phyloP scores from a whole-genome alignment of 371 early-diverging fungal genomes.

The Mycotypha africana region DNA sequence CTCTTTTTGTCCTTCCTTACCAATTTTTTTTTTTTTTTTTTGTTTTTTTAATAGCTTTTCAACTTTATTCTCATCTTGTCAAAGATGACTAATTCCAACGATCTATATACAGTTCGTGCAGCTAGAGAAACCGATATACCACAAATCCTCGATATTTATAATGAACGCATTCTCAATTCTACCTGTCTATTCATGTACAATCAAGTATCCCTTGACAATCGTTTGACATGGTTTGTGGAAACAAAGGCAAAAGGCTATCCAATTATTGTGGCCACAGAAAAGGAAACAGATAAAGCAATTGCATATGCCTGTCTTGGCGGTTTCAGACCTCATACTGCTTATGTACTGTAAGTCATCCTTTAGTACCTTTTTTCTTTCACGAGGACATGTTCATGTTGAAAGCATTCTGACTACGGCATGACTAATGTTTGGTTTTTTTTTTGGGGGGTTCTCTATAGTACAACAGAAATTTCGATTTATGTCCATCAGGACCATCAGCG shows the following conservation, averaged over 20 bases:
- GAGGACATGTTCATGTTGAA: too few relatives aligned
- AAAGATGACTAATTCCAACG: constrained; percentile 16
- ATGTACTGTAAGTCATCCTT: constrained; percentile 23
- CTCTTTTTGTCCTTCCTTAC: too few relatives aligned
- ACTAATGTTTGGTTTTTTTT: not conserved
- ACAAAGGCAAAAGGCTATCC: constrained; percentile 30
- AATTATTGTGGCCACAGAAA: constrained; percentile 40
- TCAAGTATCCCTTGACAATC: constrained; percentile 31
- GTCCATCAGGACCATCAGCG: constrained; percentile 35
- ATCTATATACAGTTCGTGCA: constrained; percentile 29
- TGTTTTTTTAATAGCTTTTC: not conserved
- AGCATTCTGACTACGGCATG: too few relatives aligned
- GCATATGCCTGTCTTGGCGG: constrained; percentile 31
- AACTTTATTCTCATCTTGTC: not conserved
- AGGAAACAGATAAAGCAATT: constrained; percentile 21
- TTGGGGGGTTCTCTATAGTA: constrained; percentile 8
- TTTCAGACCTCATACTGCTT: constrained; percentile 37
- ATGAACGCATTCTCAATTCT: constrained; percentile 45
- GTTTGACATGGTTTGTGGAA: constrained; percentile 30
- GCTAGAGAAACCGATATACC: constrained; percentile 30
- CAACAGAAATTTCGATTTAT: constrained; percentile 42
- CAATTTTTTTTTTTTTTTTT: not conserved
- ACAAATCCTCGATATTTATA: constrained; percentile 38
- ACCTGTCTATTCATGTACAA: constrained; percentile 42
- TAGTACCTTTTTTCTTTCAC: too few relatives aligned